Evolutionary conservation across 1,284 basidiomycete species (phyloP).

Genomic region (Melampsora larici-populina): DNA sequence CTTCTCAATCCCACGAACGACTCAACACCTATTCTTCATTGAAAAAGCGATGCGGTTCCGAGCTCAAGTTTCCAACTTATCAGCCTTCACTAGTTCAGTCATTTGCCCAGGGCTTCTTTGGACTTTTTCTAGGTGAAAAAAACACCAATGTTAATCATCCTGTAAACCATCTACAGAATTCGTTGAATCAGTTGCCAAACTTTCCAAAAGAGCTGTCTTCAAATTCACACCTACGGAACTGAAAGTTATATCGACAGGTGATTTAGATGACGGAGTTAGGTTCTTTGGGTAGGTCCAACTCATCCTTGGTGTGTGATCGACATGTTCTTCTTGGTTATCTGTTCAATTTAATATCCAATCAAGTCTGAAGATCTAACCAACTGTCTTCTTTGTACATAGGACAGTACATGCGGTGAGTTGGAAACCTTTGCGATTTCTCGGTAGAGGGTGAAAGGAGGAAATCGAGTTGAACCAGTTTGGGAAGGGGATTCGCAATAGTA

Average conservation of each 20-base stretch:
- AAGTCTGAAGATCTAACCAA: not conserved
- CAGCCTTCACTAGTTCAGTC: constrained; percentile 38
- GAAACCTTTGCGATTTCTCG: not conserved
- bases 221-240: constrained; percentile 9
- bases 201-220: constrained; percentile 32
- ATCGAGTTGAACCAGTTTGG: not conserved
- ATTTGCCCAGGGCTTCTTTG: not conserved
- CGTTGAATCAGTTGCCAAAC: constrained; percentile 30
- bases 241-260: constrained; percentile 21
- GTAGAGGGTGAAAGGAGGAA: not conserved
- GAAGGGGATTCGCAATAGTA: not conserved
- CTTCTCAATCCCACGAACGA: not conserved
- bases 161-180: constrained; percentile 15
- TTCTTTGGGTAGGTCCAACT: constrained; percentile 22
- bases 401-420: constrained; percentile 16
- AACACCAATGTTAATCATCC: not conserved
- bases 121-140: not conserved
- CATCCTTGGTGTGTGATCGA: not conserved
- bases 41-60: constrained; percentile 17
- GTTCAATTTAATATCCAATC: not conserved
- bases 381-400: not conserved
- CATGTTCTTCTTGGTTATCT: not conserved
- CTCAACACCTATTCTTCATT: not conserved
- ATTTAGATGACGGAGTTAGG: constrained; percentile 33
- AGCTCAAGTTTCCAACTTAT: constrained; percentile 14